Evolutionary conservation across 768 basidiomycete genomes (phyloP), one percentile per base, ranked within the genome.

Genomic region (Pleurotus tuber-regium): DNA sequence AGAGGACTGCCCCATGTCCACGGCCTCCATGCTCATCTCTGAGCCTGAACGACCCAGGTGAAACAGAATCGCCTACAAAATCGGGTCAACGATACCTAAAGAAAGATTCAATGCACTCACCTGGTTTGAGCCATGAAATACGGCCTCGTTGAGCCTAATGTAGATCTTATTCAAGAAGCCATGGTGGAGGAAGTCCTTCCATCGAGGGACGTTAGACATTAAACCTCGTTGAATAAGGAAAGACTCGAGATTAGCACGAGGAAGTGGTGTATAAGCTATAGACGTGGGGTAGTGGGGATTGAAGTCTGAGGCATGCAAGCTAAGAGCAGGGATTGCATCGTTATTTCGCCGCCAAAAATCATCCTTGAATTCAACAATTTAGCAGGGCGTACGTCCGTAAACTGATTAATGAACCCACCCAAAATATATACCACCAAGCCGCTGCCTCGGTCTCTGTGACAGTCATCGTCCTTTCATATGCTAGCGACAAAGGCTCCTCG

Each of bases 371-470:
- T n/a, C 7, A 47, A 16, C 18, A 33, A 44, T 12, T 7, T 30
- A 25, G 30, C 35, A 41, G 21, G 3, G 12, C 18, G 23, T 14
- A 14, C 16, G 25, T 57, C 25, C 55, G 54, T 25, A 47, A 50
- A 39, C 6, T 10, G 24, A 6, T 38, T 1, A 18, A 38, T 12
- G 36, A 9, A 61, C 78, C 57, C 43, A 88, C 87, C 85, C 86
- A 90, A 57, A 87, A 82, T 10, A 89, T 72, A 58, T 85, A 89
- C 89, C 89, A 92, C 84, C 87, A 89, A 2, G 80, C 78, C 3
- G 77, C 67, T 1, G 80, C 63, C 56, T 76, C 71, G 1, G 77
- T 76, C 7, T 58, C 57, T 1, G 79, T 70, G 26, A 86, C 82
- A 16, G 69, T 70, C 8, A 64, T 55, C 50, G 83, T 70, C 30